These are phyloP conservation scores for Boechera retrofracta DNA, from an alignment of 345 rosid genomes.

Conservation along the genomic window DNA sequence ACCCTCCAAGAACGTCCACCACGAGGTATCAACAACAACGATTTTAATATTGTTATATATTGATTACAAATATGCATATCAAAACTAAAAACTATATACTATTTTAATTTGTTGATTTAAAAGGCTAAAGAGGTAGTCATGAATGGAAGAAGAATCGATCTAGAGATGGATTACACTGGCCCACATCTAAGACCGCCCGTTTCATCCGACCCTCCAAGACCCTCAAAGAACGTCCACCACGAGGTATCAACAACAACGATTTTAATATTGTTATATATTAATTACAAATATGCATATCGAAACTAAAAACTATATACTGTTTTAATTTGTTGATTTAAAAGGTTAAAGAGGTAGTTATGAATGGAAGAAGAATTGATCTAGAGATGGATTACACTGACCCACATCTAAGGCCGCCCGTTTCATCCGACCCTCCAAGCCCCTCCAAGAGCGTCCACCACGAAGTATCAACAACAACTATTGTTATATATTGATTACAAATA, in stretches of 20 bases:
- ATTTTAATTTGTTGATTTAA: neutral
- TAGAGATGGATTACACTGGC: conserved; percentile 5
- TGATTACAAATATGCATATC: conserved; percentile 1
- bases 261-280: neutral
- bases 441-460: too few species aligned
- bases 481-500: too few species aligned
- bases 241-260: conserved; percentile 4
- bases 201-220: neutral
- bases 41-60: neutral
- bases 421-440: too few species aligned
- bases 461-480: too few species aligned
- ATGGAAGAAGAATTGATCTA: too few species aligned
- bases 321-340: too few species aligned
- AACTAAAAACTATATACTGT: too few species aligned
- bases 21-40: too few species aligned
- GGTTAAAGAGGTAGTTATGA: too few species aligned
- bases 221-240: neutral
- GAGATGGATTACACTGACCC: too few species aligned
- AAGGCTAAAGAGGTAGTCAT: neutral
- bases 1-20: neutral
- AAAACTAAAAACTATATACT: neutral
- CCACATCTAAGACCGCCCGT: neutral
- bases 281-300: neutral
- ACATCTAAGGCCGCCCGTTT: too few species aligned
- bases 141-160: conserved; percentile 27